Conservation (phyloP, 805 yeast genomes). For the Wickerhamiella bombiphila region DNA sequence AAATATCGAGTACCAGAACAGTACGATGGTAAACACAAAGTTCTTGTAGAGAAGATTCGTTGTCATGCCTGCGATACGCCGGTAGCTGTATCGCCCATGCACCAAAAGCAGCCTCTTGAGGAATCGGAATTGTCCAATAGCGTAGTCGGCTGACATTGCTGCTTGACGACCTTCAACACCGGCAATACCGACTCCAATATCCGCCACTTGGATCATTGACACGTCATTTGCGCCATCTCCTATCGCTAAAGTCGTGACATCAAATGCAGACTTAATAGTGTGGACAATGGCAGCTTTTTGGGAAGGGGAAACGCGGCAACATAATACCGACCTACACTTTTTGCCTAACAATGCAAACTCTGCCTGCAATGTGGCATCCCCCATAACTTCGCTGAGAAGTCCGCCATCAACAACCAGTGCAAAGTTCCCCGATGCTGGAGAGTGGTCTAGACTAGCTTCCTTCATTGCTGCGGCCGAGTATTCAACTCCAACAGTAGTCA, state of each 20-base stretch:
- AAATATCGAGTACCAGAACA: conserved; percentile 65
- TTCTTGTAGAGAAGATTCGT: conserved; percentile 70
- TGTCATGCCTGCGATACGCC: conserved; percentile 59
- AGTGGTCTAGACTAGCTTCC: conserved; percentile 44
- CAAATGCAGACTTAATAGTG: conserved; percentile 46
- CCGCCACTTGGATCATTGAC: conserved; percentile 77
- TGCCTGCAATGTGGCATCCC: conserved; percentile 24
- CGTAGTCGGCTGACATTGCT: conserved; percentile 75
- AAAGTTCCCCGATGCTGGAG: conserved; percentile 41
- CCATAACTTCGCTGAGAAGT: conserved; percentile 35
- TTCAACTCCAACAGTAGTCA: conserved; percentile 28
- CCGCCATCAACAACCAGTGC: conserved; percentile 64
- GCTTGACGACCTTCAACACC: conserved; percentile 84
- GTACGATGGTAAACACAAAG: conserved; percentile 54
- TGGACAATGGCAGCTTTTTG: conserved; percentile 66
- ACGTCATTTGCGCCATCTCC: conserved; percentile 86
- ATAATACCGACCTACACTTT: conserved; percentile 61
- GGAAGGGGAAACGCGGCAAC: conserved; percentile 75
- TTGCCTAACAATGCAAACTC: conserved; percentile 59
- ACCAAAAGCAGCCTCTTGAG: conserved; percentile 50
- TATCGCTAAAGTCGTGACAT: conserved; percentile 65
- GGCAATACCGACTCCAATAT: conserved; percentile 74
- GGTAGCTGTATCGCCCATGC: conserved; percentile 78
- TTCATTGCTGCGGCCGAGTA: conserved; percentile 30
- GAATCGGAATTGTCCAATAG: conserved; percentile 64